Conservation (phyloP, 129 eudicot genomes). For the Lactuca saligna region DNA sequence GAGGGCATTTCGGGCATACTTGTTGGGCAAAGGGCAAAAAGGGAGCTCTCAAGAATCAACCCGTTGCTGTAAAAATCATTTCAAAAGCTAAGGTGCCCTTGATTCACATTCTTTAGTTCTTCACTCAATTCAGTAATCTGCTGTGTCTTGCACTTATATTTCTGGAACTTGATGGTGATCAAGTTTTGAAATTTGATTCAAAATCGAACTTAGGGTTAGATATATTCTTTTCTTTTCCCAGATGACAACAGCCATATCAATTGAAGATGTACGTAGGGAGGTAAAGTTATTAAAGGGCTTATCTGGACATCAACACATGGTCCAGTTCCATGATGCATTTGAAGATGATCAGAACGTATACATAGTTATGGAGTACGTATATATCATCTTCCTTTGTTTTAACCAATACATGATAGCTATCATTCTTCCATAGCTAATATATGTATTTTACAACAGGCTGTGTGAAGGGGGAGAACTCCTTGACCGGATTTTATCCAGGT, state of each 20-base stretch:
- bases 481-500: constrained; percentile 92
- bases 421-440: background rate
- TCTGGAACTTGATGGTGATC: background rate
- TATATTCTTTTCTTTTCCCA: constrained; percentile 27
- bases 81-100: constrained; percentile 81
- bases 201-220: constrained; percentile 7
- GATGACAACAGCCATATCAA: constrained; percentile 97
- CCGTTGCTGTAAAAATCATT: constrained; percentile 90
- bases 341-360: constrained; percentile 89
- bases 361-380: constrained; percentile 93
- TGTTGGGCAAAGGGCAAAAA: constrained; percentile 83
- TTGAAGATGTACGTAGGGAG: constrained; percentile 96
- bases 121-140: background rate
- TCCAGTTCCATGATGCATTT: constrained; percentile 87
- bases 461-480: constrained; percentile 52
- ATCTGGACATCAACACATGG: constrained; percentile 77
- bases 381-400: background rate
- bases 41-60: constrained; percentile 68
- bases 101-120: background rate
- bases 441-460: constrained; percentile 17
- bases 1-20: constrained; percentile 99
- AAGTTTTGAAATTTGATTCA: background rate
- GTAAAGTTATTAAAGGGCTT: constrained; percentile 87
- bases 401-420: background rate
- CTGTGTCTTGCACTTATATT: too few relatives aligned